Evolutionary conservation across 164 flowering plant genomes (phyloP).

Genomic region (Sextonia rubra): DNA sequence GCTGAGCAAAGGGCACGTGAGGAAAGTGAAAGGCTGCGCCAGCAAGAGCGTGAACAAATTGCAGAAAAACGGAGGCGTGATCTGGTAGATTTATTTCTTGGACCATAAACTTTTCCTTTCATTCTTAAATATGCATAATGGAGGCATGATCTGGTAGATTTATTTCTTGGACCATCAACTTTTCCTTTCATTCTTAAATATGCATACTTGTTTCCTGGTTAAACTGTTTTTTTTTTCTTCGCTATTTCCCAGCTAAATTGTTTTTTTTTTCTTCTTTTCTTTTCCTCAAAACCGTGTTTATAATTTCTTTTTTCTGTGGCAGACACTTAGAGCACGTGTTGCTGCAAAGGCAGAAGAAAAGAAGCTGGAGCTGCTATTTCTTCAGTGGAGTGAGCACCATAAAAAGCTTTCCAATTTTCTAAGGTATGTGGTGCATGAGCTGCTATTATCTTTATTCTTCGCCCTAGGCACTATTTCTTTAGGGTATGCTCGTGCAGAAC

Average conservation of each 20-base stretch:
- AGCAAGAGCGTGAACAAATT: slow-evolving; percentile 91
- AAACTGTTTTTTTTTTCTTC: not conserved
- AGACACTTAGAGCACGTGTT: slow-evolving; percentile 93
- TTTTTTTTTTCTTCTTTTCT: not conserved
- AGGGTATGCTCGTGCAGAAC: too few species aligned
- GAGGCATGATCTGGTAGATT: slow-evolving; percentile 79
- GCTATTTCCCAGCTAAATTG: not conserved
- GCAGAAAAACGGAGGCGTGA: slow-evolving; percentile 91
- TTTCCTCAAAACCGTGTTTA: not conserved
- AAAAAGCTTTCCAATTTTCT: slow-evolving; percentile 79
- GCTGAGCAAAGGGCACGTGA: slow-evolving; percentile 97
- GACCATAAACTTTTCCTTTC: not conserved
- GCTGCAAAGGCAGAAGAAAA: slow-evolving; percentile 98
- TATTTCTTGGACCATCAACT: not conserved
- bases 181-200: not conserved
- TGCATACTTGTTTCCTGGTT: not conserved
- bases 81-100: slow-evolving; percentile 43
- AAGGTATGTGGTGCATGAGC: slow-evolving; percentile 41
- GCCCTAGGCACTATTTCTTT: not conserved
- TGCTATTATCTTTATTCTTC: not conserved
- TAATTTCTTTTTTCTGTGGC: slow-evolving; percentile 6
- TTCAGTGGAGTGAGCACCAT: slow-evolving; percentile 96
- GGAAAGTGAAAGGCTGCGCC: slow-evolving; percentile 93
- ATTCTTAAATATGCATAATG: slow-evolving; percentile 29
- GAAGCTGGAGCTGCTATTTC: slow-evolving; percentile 93